phyloP scores from a whole-genome alignment of 2,329 filamentous ascomycete species.

The Parasarocladium wereldwijsianum region DNA sequence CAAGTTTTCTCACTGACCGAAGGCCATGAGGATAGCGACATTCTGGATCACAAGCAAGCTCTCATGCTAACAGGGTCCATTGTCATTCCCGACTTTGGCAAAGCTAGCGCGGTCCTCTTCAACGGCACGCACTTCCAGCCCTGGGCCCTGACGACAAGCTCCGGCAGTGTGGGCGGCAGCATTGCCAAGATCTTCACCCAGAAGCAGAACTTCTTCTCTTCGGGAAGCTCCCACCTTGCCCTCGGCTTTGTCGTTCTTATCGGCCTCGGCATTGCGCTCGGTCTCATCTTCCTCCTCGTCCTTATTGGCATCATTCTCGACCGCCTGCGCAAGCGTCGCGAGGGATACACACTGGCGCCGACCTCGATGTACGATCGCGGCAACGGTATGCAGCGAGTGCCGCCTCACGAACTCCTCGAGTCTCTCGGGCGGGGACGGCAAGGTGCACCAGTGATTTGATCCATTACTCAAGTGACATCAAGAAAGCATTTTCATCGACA shows the following conservation, averaged over 20 bases:
- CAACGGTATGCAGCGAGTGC: slow-evolving; percentile 43
- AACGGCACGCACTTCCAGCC: slow-evolving; percentile 68
- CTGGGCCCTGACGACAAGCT: slow-evolving; percentile 63
- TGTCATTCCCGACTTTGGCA: slow-evolving; percentile 59
- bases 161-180: slow-evolving; percentile 51
- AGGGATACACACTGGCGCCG: slow-evolving; percentile 69
- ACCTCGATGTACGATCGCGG: slow-evolving; percentile 48
- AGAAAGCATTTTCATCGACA: too few species aligned
- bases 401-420: slow-evolving; percentile 44
- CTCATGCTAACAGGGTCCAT: slow-evolving; percentile 80
- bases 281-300: slow-evolving; percentile 63
- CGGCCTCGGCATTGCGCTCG: slow-evolving; percentile 63
- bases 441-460: slow-evolving; percentile 34
- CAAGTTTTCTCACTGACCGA: slow-evolving; percentile 64
- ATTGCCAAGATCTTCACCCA: slow-evolving; percentile 75
- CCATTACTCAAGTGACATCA: too few species aligned
- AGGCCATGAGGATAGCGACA: slow-evolving; percentile 46
- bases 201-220: slow-evolving; percentile 60
- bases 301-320: slow-evolving; percentile 61
- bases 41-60: slow-evolving; percentile 52
- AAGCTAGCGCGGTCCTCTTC: slow-evolving; percentile 74
- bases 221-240: slow-evolving; percentile 38
- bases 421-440: slow-evolving; percentile 32
- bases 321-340: slow-evolving; percentile 58
- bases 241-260: slow-evolving; percentile 71